Evolutionary conservation across 1,139 yeast genomes (phyloP).

Genomic region (Nematodospora anomalae): DNA sequence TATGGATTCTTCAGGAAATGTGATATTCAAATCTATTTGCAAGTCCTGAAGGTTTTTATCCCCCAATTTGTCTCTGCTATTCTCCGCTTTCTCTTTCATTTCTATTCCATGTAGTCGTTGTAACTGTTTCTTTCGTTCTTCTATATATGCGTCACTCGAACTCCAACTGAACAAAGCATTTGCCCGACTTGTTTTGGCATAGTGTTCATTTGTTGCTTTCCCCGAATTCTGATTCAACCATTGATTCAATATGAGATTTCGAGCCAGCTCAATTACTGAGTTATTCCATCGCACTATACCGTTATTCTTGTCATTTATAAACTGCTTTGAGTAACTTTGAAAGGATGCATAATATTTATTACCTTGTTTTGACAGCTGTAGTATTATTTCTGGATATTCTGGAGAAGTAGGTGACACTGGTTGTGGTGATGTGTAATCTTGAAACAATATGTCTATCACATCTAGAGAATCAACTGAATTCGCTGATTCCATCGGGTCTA

Average conservation of each 20-base stretch:
- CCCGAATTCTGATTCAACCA: slow-evolving; percentile 21
- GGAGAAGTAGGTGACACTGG: slow-evolving; percentile 4
- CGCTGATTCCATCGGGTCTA: neutral
- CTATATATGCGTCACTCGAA: slow-evolving; percentile 42
- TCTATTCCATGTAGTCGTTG: slow-evolving; percentile 8
- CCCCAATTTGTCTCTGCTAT: slow-evolving; percentile 8
- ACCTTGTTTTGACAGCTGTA: slow-evolving; percentile 34
- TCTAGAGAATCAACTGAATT: slow-evolving; percentile 5
- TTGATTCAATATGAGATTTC: slow-evolving; percentile 28
- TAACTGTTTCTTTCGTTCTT: slow-evolving; percentile 32
- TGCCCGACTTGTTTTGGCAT: slow-evolving; percentile 11
- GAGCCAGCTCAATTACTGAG: slow-evolving; percentile 31
- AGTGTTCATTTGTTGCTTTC: slow-evolving; percentile 6
- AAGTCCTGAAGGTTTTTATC: slow-evolving; percentile 8
- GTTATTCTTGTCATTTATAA: slow-evolving; percentile 20
- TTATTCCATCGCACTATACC: slow-evolving; percentile 36
- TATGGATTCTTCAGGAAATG: slow-evolving; percentile 21
- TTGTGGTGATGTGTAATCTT: slow-evolving; percentile 3
- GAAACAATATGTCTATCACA: slow-evolving; percentile 9
- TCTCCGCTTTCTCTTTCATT: slow-evolving; percentile 6
- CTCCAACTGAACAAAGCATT: slow-evolving; percentile 47
- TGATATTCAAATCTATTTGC: slow-evolving; percentile 11
- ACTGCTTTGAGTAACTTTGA: slow-evolving; percentile 40
- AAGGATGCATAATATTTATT: slow-evolving; percentile 33
- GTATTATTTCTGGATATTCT: slow-evolving; percentile 36